Evolutionary conservation across 768 basidiomycete species (phyloP), one percentile per base, ranked within the genome.

Genomic region (Albatrellus ellisii): DNA sequence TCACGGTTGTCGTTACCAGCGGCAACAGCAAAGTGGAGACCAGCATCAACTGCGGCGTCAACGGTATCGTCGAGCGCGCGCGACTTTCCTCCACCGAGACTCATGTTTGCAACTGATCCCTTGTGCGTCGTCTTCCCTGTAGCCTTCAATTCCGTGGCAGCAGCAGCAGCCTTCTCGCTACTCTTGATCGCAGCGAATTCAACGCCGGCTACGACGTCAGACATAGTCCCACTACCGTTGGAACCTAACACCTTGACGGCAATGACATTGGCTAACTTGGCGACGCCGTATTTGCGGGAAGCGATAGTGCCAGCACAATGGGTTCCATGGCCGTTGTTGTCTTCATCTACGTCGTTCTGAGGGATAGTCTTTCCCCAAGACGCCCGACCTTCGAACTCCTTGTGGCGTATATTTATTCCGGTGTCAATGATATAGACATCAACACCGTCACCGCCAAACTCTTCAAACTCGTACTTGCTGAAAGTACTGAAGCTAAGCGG

Each of bases 61-160:
- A 99, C 89, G 39, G 81, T 77, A 18, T 70, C 69, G 48, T 99
- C 90, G 39, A 98, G 72, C 26, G 86, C 73, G 17, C 65, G 70
- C 4, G 86, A 88, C 67, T 92, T 94, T 45, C 89, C 88, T 54
- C 95, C 95, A 48, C 95, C 95, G 40, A 99, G 80, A 59, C 81
- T 85, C 95, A 99, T 95, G 71, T 94, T 94, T 38, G 82, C 87
- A 41, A 92, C 90, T 14, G 89, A 90, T 18, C 95, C 95, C 67
- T 90, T 92, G 72, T 94, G 86, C 33, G 63, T 64, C 42, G 81
- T 83, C 65, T 73, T 79, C 41, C 87, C 84, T 15, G 86, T 89
- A 24, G 70, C 68, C 40, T 66, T 71, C 47, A 72, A 57, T 58
- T 92, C 87, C 9, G 71, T 70, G 6, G 62, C 65, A 14, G 88